Base-by-base conservation (phyloP, 2,329 filamentous ascomycete genomes). In the Penicillium frequentans region DNA sequence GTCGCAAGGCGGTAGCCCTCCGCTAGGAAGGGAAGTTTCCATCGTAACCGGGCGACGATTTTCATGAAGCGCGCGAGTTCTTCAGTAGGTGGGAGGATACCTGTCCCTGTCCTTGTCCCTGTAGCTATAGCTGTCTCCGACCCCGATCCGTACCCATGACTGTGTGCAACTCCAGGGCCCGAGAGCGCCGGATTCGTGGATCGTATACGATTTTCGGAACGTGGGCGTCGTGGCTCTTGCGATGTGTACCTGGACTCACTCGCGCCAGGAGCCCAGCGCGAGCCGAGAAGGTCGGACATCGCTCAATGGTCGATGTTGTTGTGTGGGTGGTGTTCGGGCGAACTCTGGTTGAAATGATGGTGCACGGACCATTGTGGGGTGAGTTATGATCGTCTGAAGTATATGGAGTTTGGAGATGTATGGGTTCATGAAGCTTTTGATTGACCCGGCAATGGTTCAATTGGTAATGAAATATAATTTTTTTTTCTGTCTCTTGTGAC, bases 21-120 rank as follows among this genome's bases (percentile, higher is more conserved):
- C n/a, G 81, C 80, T 31, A 88, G 76, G 62, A 85, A 85, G 13
- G 84, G 79, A 2, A 84, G 79, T 68, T 88, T 88, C 86, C 86
- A 88, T 60, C 83, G 81, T 44, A 88, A 75, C 2, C 86, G 81
- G 2, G 81, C 79, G 21, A 85, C 81, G 27, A 86, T 84, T 62
- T 86, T 86, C 58, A 82, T 79, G 68, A 86, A 87, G 7, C 85
- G 81, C 2, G 78, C 74, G 1, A 87, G 77, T 43, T 86, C 82
- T 39, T 77, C 75, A 52, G 50, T 58, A 11, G 65, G 66, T n/a
- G 62, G 60, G 5, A 65, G 54, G 49, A 55, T 33, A 14, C 46
- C 46, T 11, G 26, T 7, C 16, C 11, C 26, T 33, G 45, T n/a
- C 39, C 35, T 54, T 51, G 29, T 31, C 29, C 29, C 29, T 21